Base-by-base conservation (phyloP, 2,329 filamentous ascomycete species). In the Rhinocladiella similis region DNA sequence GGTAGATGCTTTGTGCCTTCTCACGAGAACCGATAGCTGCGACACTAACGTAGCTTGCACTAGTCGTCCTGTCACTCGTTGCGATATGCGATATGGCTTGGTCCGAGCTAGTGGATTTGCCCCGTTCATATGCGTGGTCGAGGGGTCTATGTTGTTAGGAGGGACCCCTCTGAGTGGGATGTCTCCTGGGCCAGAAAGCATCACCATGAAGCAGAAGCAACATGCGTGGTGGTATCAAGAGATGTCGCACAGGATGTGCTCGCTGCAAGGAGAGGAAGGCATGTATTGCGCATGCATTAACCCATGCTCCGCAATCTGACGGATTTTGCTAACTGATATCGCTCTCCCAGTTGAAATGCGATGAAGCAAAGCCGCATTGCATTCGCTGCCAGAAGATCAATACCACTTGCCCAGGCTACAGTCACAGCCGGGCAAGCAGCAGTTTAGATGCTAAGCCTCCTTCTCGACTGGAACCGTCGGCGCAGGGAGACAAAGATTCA, bases 191-290 rank as follows among this genome's bases (percentile, higher is more conserved):
- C 7, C 7, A 25, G 7, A 25, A 25, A 7, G 22, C 22, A 25
- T 25, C 22, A 25, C 7, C 7, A 5, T 25, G 22, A 25, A 42
- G 38, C 38, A 42, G 38, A 19, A 19, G 12, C 16, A 42, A 39
- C 10, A 45, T 45, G 42, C 42, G 42, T 14, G 42, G 42, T 45
- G 42, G 42, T 9, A 45, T 45, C 18, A 45, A 25, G 19, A 45
- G 42, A 22, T 45, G 16, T 45, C 42, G 42, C 14, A 45, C 42
- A 20, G 42, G 42, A 14, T 45, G 42, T 45, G 42, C 42, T 45
- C 42, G 42, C 42, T 45, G 42, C 42, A 45, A 45, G 19, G 42
- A 45, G 18, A 20, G 42, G 42, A 45, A 45, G 42, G 42, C 22
- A 45, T 25, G 38, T 25, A 25, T 7, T 25, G 22, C 4, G 7